A percentile compares a stretch with the other conserved stretches of the same genome.
phyloP scores from a whole-genome alignment of 495 filamentous ascomycete species.

The Penicillium paxilli region DNA sequence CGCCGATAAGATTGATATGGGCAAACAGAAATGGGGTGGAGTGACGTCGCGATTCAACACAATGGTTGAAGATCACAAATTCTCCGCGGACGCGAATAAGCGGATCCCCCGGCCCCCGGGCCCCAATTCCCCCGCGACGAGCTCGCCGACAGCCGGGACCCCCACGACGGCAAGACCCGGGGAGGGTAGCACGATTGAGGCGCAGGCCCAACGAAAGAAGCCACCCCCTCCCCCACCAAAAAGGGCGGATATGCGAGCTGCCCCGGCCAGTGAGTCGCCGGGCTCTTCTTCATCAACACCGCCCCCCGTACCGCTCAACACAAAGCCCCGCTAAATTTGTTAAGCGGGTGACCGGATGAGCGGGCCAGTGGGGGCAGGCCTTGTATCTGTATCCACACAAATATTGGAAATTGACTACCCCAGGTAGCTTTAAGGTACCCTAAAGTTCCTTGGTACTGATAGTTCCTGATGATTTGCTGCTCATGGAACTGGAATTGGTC shows the following conservation, averaged over 20 bases:
- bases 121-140: constrained; percentile 13
- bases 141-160: neutral
- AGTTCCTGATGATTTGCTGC: too few species aligned
- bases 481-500: neutral
- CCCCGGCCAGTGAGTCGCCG: constrained; percentile 20
- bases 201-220: constrained; percentile 56
- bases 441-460: too few species aligned
- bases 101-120: constrained; percentile 31
- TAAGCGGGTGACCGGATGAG: constrained; percentile 15
- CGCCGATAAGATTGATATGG: constrained; percentile 67
- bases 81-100: constrained; percentile 30
- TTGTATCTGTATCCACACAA: neutral
- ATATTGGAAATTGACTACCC: too few species aligned
- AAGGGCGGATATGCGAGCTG: constrained; percentile 45
- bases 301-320: constrained; percentile 41
- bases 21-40: constrained; percentile 56
- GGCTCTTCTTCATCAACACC: constrained; percentile 26
- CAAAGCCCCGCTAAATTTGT: constrained; percentile 51
- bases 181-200: constrained; percentile 13
- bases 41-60: constrained; percentile 38
- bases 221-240: constrained; percentile 71
- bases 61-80: constrained; percentile 34
- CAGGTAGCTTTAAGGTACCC: too few species aligned
- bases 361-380: neutral
- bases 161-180: neutral